Evolutionary conservation across 2,329 filamentous ascomycete genomes (phyloP).

Genomic region (Cadophora luteo-olivacea): DNA sequence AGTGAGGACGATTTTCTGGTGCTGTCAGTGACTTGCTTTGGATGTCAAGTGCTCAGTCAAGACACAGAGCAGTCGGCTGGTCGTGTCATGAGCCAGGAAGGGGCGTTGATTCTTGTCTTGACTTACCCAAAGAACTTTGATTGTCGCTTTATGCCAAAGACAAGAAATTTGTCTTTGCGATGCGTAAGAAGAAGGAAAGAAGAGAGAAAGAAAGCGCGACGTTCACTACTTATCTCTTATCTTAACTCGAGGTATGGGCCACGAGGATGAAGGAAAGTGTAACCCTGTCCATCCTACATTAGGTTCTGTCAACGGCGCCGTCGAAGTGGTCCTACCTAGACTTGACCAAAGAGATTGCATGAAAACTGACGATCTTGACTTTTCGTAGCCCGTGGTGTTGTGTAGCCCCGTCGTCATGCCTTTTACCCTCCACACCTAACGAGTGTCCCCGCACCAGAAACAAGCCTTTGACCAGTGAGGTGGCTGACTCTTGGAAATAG

Average conservation of each 20-base stretch:
- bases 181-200: background rate
- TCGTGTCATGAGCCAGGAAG: too few species aligned
- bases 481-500: conserved; percentile 18
- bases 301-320: background rate
- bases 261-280: background rate
- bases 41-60: background rate
- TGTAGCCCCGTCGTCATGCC: conserved; percentile 16
- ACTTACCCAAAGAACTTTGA: background rate
- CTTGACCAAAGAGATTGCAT: background rate
- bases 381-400: conserved; percentile 1
- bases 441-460: conserved; percentile 12
- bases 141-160: background rate
- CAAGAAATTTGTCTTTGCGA: background rate
- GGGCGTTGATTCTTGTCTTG: too few species aligned
- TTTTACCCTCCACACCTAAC: background rate
- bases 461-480: conserved; percentile 20
- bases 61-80: background rate
- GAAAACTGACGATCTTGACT: conserved; percentile 15
- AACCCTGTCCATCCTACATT: conserved; percentile 11
- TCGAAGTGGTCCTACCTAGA: background rate
- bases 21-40: background rate
- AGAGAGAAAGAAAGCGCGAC: background rate
- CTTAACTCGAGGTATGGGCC: background rate
- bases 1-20: background rate
- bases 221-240: conserved; percentile 10